phyloP scores from a whole-genome alignment of 2,329 filamentous ascomycete genomes.

The Aspergillus novoparasiticus region DNA sequence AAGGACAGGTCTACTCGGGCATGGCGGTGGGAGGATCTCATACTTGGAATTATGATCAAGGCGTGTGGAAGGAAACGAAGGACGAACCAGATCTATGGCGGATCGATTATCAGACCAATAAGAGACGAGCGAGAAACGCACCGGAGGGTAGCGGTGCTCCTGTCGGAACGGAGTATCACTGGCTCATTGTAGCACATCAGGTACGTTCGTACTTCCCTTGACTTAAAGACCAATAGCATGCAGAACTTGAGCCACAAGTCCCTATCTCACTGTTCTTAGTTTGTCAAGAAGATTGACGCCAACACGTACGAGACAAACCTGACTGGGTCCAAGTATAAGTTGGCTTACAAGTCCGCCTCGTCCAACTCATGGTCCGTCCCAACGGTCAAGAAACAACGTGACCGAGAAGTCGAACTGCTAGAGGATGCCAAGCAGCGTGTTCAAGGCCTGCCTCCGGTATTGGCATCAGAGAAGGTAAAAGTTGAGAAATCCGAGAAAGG shows the following conservation, averaged over 20 bases:
- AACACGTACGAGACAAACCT: conserved; percentile 41
- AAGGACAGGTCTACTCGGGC: conserved; percentile 39
- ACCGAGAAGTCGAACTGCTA: conserved; percentile 36
- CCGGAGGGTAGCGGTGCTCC: conserved; percentile 37
- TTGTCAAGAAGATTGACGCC: conserved; percentile 39
- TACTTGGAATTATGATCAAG: conserved; percentile 41
- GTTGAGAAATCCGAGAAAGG: conserved; percentile 35
- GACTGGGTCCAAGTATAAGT: conserved; percentile 39
- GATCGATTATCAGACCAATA: conserved; percentile 36
- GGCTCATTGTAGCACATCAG: conserved; percentile 39
- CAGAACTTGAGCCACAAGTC: neutral
- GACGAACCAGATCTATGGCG: conserved; percentile 39
- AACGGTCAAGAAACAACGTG: conserved; percentile 37
- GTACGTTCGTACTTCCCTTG: conserved; percentile 13
- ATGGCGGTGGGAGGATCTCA: conserved; percentile 42
- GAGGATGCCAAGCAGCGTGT: conserved; percentile 37
- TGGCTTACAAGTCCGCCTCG: conserved; percentile 35
- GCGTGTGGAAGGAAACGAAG: conserved; percentile 40
- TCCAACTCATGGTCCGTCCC: conserved; percentile 38
- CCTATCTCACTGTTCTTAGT: conserved; percentile 20
- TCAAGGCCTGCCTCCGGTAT: conserved; percentile 35
- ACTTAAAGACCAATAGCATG: neutral
- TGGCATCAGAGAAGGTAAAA: conserved; percentile 36
- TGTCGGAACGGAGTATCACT: conserved; percentile 39
- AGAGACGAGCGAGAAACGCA: conserved; percentile 34